Base-by-base conservation (phyloP, 192 early-diverging fungal species). In the Coemansia sp. region DNA sequence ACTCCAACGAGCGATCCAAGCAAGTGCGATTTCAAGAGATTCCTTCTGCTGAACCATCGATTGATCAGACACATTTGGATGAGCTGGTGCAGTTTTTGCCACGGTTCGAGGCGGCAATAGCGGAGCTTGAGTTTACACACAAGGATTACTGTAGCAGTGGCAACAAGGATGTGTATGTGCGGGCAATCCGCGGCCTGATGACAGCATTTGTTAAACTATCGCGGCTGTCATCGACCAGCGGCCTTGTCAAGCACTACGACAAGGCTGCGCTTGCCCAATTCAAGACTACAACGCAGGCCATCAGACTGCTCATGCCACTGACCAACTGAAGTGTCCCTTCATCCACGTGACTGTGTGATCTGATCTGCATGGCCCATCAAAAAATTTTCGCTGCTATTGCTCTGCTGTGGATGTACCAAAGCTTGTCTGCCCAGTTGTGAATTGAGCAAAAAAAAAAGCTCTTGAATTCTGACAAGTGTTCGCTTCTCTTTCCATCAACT, bases 221-320 rank as follows among this genome's bases (percentile, higher is more conserved):
- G 25, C 63, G 67, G 23, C 62, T 71, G 21, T 74, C 77, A 16
- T 80, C 77, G 10, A 54, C 65, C 7, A 70, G 68, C 8, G 71
- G 68, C 18, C 63, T 80, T 57, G 72, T 80, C 61, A 70, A 58
- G 54, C 77, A 80, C 65, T 80, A 74, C 47, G 77, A 74, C 72
- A 70, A 67, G 56, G 63, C 65, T 14, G 61, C 68, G 23, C 72
- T 80, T 25, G 72, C 77, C 14, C 77, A 71, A 32, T 74, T 80
- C 72, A 80, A 80, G 62, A 50, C 68, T 28, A 68, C 72, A 0
- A 80, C 72, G 24, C 68, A 74, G 24, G 72, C 68, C 0, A 65
- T 80, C 71, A 80, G 74, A 65, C 65, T 47, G 60, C 72, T 80
- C 23, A 68, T 74, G 68, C 58, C 70, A 3, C 65, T 63, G 10